These are phyloP conservation scores for Pyrrhoderma lamaoense DNA, from an alignment of 1,284 basidiomycete species.

Conservation along the genomic window DNA sequence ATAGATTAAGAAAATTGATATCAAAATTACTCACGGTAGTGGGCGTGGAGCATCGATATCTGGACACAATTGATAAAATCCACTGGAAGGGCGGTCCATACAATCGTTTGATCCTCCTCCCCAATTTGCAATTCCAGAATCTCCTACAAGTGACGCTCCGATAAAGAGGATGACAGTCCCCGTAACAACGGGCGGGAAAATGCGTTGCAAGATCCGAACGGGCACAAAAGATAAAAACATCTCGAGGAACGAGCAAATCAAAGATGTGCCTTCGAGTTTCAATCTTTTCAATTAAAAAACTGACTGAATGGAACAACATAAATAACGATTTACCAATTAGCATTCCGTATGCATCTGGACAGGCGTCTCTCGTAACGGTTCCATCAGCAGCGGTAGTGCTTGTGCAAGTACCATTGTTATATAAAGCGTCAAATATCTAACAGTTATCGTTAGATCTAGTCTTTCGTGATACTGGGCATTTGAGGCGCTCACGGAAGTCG, in stretches of 20 bases:
- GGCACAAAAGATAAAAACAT: conserved; percentile 73
- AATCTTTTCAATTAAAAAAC: not conserved
- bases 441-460: not conserved
- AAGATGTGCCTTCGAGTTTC: conserved; percentile 50
- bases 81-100: conserved; percentile 46
- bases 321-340: conserved; percentile 43
- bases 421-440: conserved; percentile 63
- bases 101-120: conserved; percentile 76
- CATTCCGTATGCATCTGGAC: conserved; percentile 77
- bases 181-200: conserved; percentile 81
- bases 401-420: conserved; percentile 72
- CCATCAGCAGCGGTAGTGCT: conserved; percentile 53
- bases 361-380: conserved; percentile 49
- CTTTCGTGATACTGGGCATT: conserved; percentile 7
- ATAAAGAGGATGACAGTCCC: conserved; percentile 74
- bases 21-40: conserved; percentile 30
- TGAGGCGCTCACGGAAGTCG: conserved; percentile 43
- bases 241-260: conserved; percentile 77
- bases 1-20: not conserved
- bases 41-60: conserved; percentile 55
- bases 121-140: conserved; percentile 74
- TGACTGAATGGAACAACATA: not conserved
- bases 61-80: conserved; percentile 65
- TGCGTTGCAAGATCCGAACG: conserved; percentile 49
- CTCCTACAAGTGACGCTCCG: conserved; percentile 67